These are phyloP conservation scores for Sporothrix sp. DNA, from an alignment of 2,329 filamentous ascomycete species.

Conservation along the genomic window DNA sequence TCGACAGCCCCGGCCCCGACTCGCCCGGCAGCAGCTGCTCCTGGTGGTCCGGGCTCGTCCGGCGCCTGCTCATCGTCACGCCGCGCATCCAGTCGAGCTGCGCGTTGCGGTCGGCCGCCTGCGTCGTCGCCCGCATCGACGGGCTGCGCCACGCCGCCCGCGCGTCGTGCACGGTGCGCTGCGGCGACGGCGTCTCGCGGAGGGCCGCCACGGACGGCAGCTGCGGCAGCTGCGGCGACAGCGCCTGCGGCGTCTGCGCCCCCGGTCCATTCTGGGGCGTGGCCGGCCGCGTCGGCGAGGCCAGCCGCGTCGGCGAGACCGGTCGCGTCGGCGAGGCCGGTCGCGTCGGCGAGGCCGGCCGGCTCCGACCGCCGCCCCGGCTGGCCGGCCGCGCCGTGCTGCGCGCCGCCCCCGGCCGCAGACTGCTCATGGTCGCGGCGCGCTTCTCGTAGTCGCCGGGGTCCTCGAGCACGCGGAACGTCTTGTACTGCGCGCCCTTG, in stretches of 20 bases:
- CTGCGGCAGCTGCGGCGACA: too few relatives aligned
- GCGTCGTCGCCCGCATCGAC: slow-evolving; percentile 49
- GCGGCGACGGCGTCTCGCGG: slow-evolving; percentile 26
- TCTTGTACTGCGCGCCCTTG: slow-evolving; percentile 76
- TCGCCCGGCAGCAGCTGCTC: too few relatives aligned
- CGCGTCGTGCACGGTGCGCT: slow-evolving; percentile 28
- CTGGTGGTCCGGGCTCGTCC: slow-evolving; percentile 30
- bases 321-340: too few relatives aligned
- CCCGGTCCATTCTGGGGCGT: too few relatives aligned
- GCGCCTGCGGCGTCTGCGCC: too few relatives aligned
- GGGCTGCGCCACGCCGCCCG: slow-evolving; percentile 43
- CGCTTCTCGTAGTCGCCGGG: slow-evolving; percentile 47
- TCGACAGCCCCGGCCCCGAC: too few relatives aligned
- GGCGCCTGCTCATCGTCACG: slow-evolving; percentile 52
- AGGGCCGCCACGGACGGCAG: too few relatives aligned
- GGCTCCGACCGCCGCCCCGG: slow-evolving; percentile 8
- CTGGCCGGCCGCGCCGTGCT: neutral
- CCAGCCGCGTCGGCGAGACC: too few relatives aligned
- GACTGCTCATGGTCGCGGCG: slow-evolving; percentile 52
- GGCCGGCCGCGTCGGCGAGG: too few relatives aligned
- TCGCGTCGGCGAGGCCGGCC: neutral
- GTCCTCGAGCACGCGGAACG: slow-evolving; percentile 65
- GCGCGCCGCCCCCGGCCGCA: slow-evolving; percentile 36
- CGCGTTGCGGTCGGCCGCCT: slow-evolving; percentile 39
- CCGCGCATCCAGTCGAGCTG: slow-evolving; percentile 63